Conservation (phyloP, 257 asterid species). For the Solanum chaucha region DNA sequence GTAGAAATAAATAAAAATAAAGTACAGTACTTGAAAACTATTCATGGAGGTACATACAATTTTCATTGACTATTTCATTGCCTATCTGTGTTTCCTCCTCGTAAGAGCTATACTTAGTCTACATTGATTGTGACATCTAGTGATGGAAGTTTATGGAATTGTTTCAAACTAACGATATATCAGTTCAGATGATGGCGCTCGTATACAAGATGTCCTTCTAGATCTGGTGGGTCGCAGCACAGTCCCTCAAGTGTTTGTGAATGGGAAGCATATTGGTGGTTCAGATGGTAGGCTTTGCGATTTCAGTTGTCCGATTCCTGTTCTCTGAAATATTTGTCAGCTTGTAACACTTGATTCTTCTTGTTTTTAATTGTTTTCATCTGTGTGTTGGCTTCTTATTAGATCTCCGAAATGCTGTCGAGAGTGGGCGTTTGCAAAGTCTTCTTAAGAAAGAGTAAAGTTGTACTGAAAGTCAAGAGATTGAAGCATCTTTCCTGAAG, state of each 20-base stretch:
- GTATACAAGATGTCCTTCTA: constrained; percentile 66
- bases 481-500: background rate
- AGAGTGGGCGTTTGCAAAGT: constrained; percentile 19
- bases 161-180: background rate
- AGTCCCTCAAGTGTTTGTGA: constrained; percentile 91
- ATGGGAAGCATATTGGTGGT: constrained; percentile 95
- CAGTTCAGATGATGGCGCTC: constrained; percentile 65
- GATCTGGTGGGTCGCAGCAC: constrained; percentile 79
- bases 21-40: background rate
- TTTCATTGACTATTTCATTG: background rate
- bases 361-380: background rate
- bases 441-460: constrained; percentile 24
- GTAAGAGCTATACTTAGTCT: background rate
- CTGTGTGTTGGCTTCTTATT: background rate
- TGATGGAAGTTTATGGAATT: background rate
- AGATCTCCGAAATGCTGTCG: constrained; percentile 34
- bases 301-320: background rate
- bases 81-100: background rate
- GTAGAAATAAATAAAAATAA: background rate
- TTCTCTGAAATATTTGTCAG: background rate
- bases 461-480: background rate
- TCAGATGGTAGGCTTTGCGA: constrained; percentile 54
- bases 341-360: background rate
- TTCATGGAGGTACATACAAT: background rate
- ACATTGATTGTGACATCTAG: background rate